Base-by-base conservation (phyloP, 1,139 yeast genomes). In the Casaregolazyma suthepensis region DNA sequence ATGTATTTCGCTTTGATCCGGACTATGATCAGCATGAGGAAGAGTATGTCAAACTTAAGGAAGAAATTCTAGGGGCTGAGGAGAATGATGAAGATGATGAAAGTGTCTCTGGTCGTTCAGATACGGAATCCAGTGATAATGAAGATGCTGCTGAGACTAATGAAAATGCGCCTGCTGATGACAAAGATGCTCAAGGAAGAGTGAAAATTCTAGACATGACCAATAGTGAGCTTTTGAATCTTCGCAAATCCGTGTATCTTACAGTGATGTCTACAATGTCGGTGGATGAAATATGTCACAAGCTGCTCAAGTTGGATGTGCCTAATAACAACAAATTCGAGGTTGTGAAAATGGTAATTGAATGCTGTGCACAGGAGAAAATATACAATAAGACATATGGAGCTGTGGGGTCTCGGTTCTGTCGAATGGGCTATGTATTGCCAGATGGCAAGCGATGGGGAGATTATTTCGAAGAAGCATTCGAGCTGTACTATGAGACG, bases 191-290 rank as follows among this genome's bases (percentile, higher is more conserved):
- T n/a, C 53, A 37, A 17, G 54, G 52, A 9, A 50, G 48, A 26
- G 55, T 56, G 15, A 57, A 48, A 4, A 74, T 84, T 51, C 73
- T 76, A 43, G 97, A 91, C 66, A 73, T 86, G 76, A 85, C 96
- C 0, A 85, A 85, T 53, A 71, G 82, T 1, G 83, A 82, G 43
- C 68, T 83, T 40, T 73, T 82, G 2, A 80, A 81, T 51, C 80
- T 81, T 59, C 87, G 89, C 59, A 87, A 89, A 63, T 79, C 80
- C 1, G 86, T 91, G 1, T 91, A 91, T 63, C 73, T 90, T 48
- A 85, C 94, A 0, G 74, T 93, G 31, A 90, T 88, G 87, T 88
- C 97, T n/a, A 84, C 96, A 54, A 80, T 91, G 82, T 85, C 96
- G 0, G 83, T 93, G 2, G 96, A 89, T 61, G 99, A 93, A 73